phyloP scores from a whole-genome alignment of 192 early-diverging fungal genomes.

The Podila horticola region DNA sequence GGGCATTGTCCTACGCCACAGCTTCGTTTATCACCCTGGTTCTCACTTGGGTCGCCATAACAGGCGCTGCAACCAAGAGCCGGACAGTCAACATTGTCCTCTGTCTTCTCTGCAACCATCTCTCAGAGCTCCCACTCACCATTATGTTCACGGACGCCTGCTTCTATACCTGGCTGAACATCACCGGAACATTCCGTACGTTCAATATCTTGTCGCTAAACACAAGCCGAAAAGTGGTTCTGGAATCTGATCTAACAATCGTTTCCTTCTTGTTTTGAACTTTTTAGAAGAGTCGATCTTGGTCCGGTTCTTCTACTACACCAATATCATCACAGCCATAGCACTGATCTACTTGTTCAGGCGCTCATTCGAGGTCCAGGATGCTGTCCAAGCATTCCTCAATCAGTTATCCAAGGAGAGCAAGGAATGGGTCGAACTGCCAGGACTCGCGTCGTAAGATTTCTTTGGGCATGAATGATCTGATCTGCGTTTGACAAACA shows the following conservation, averaged over 20 bases:
- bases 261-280: neutral
- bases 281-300: slow-evolving; percentile 38
- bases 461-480: neutral
- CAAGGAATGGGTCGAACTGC: slow-evolving; percentile 31
- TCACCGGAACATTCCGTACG: slow-evolving; percentile 50
- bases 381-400: slow-evolving; percentile 28
- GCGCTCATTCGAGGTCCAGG: slow-evolving; percentile 32
- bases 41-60: slow-evolving; percentile 36
- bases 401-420: slow-evolving; percentile 38
- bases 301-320: slow-evolving; percentile 48
- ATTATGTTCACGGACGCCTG: slow-evolving; percentile 38
- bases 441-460: slow-evolving; percentile 30
- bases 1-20: slow-evolving; percentile 37
- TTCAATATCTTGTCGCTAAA: neutral
- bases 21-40: slow-evolving; percentile 30
- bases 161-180: slow-evolving; percentile 44
- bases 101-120: slow-evolving; percentile 29
- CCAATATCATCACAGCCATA: slow-evolving; percentile 42
- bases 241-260: neutral
- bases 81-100: slow-evolving; percentile 30
- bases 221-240: neutral
- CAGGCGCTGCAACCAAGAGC: slow-evolving; percentile 26
- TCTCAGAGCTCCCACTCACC: slow-evolving; percentile 33
- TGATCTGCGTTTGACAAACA: neutral
- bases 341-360: slow-evolving; percentile 34